Evolutionary conservation across 2,329 filamentous ascomycete species (phyloP).

Genomic region (Sclerotinia subarctica): DNA sequence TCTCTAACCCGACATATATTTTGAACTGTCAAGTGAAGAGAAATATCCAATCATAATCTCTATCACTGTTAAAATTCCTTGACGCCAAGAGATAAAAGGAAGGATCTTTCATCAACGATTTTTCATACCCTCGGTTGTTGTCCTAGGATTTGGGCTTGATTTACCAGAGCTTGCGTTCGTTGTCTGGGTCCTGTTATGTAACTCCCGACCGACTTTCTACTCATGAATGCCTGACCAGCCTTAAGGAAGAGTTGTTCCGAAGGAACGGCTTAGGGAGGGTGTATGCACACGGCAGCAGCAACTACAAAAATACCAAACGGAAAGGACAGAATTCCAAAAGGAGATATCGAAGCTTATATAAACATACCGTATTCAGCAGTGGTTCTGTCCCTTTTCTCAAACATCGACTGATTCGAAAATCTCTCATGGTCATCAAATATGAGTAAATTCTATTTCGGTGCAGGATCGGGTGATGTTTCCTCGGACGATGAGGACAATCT

Average conservation of each 20-base stretch:
- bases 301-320: neutral
- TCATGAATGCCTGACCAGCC: conserved; percentile 12
- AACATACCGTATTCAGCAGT: neutral
- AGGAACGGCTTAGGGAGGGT: neutral
- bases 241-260: neutral
- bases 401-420: neutral
- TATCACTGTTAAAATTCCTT: neutral
- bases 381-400: neutral
- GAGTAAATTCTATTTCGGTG: conserved; percentile 48
- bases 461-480: conserved; percentile 33
- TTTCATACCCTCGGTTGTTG: neutral
- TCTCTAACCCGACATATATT: neutral
- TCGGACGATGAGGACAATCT: conserved; percentile 63
- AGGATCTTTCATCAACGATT: neutral
- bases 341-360: neutral
- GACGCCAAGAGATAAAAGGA: conserved; percentile 7
- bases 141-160: neutral
- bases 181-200: conserved; percentile 14
- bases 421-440: conserved; percentile 35
- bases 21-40: neutral
- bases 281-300: neutral
- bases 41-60: conserved; percentile 3
- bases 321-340: neutral
- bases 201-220: neutral
- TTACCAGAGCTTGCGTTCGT: neutral